Evolutionary conservation across 2,329 filamentous ascomycete species (phyloP), one percentile per base, ranked within the genome.

Genomic region (Monosporascus sp.): DNA sequence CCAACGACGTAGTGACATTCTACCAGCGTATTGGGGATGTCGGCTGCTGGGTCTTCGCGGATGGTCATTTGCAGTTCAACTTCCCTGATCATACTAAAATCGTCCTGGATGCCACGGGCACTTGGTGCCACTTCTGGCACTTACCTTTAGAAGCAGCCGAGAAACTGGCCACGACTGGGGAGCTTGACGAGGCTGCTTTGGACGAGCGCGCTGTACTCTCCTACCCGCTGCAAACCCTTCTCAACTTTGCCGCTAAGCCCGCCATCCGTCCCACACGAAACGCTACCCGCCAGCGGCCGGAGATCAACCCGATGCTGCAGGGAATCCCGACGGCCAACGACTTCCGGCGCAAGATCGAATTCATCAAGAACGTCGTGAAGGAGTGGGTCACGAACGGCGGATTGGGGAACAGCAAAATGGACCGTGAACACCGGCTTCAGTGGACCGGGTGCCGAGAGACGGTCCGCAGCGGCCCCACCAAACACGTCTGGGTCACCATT

Each of bases 51-150:
- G 84, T 85, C 48, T 93, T 93, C 63, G 82, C 81, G 52, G 88
- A 93, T 65, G 89, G 89, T 2, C 88, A 89, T 62, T 78, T 92
- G 59, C 88, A 90, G 81, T 89, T 93, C 71, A 93, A 94, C 72
- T 94, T 94, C 68, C 89, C 89, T 2, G 89, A 94, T 61, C 89
- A 94, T 68, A 93, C 89, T 54, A 94, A 94, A 71, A 81, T 94
- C 51, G 86, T 93, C 14, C 73, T 94, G 25, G 89, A 90, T 53
- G 74, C 85, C 1, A 82, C 86, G 31, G 89, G 87, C n/a, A 83
- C 80, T 1, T 87, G 84, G 77, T 86, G 88, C 60, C 86, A 89
- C 65, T 90, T 91, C 65, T 88, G 88, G 73, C 86, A 89, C 63
- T 81, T 92, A 20, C 83, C 87, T 0, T 74, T 83, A n/a, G 82